Base-by-base conservation (phyloP, 1,284 basidiomycete genomes). In the Rhizoctonia solani region DNA sequence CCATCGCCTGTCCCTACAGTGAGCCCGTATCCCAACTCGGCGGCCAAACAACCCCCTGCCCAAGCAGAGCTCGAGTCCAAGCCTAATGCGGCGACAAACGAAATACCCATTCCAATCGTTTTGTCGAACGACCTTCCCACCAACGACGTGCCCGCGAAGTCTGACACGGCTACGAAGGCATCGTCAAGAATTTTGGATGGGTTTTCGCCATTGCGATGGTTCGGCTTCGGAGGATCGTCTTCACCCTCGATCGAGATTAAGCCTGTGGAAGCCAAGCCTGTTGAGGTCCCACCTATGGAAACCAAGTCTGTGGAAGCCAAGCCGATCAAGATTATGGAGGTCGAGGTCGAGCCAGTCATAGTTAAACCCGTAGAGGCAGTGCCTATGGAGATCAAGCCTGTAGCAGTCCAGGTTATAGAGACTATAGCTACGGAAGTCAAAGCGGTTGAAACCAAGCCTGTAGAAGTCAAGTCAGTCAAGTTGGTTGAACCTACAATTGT, bases 131-230 rank as follows among this genome's bases (percentile, higher is more conserved):
- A 29, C 3, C 4, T 21, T 41, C 5, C 29, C 3, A 19, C 4
- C 16, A 23, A 34, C 27, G 44, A 14, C 21, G 23, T 27, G 9
- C 6, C 23, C 29, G 23, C 49, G 29, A 52, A 30, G 23, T 19
- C 49, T 13, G 29, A 52, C 9, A 9, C 49, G 21, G 9, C 47
- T 30, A 13, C 1, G 19, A 2, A 21, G 58, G 47, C 50, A 5
- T 11, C 23, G 9, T 29, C 49, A 27, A n/a, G 34, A 11, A 13
- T 41, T 6, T 30, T 29, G 5, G 61, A 29, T 39, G 30, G 34
- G 21, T 53, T 65, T 39, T 42, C 47, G 14, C 49, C 49, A n/a
- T 53, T 65, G 49, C 61, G 61, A 16, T 65, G 61, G 61, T 50
- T 65, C 39, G 61, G 61, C 21, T 65, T 54, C n/a, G 49, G 49